These are phyloP conservation scores for Moringa oleifera DNA, from an alignment of 345 rosid species.

Conservation along the genomic window DNA sequence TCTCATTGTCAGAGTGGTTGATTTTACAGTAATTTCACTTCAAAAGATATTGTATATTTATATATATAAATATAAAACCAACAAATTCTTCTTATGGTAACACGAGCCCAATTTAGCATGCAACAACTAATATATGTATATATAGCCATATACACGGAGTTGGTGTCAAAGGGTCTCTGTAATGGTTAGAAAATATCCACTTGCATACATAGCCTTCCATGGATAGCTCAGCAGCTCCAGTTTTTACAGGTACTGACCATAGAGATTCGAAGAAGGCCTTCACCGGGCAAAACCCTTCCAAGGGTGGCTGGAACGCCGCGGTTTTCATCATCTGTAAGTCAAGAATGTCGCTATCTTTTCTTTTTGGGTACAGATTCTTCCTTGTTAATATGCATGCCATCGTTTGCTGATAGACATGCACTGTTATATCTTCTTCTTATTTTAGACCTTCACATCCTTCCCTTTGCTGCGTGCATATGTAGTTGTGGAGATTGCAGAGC, in stretches of 20 bases:
- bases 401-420: background rate
- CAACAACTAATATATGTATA: too few species aligned
- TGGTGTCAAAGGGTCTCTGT: too few species aligned
- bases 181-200: too few species aligned
- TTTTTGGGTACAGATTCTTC: background rate
- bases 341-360: too few species aligned
- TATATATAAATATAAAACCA: too few species aligned
- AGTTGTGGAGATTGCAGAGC: conserved; percentile 80
- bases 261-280: background rate
- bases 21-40: too few species aligned
- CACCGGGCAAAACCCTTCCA: conserved; percentile 9
- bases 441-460: background rate
- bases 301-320: conserved; percentile 89
- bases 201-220: conserved; percentile 4
- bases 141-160: too few species aligned
- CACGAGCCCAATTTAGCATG: too few species aligned
- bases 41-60: too few species aligned
- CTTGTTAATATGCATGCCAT: background rate
- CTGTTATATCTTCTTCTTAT: background rate
- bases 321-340: conserved; percentile 73
- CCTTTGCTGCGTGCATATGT: conserved; percentile 3
- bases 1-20: too few species aligned
- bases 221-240: conserved; percentile 29
- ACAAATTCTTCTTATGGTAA: too few species aligned
- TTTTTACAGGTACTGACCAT: conserved; percentile 5